Evolutionary conservation across 306 rosid species (phyloP).

Genomic region (Inga laurina): DNA sequence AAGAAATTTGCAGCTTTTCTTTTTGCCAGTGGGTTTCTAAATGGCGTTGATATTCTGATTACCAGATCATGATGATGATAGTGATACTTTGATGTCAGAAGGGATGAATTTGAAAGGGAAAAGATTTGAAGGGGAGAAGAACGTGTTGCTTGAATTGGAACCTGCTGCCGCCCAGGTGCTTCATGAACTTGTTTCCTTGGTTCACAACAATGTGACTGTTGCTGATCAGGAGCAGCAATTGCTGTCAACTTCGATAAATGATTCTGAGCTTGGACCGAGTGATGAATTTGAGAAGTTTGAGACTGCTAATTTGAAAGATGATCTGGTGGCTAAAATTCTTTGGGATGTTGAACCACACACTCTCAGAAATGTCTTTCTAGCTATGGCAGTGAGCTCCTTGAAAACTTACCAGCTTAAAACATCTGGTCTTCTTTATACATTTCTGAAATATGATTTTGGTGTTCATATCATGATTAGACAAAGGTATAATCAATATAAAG

Average conservation of each 20-base stretch:
- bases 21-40: conserved; percentile 25
- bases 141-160: conserved; percentile 54
- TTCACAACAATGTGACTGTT: conserved; percentile 58
- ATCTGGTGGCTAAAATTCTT: conserved; percentile 67
- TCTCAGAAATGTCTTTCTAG: conserved; percentile 71
- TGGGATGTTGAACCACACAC: conserved; percentile 59
- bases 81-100: conserved; percentile 44
- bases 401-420: conserved; percentile 26
- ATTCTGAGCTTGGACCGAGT: conserved; percentile 40
- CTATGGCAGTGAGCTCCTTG: conserved; percentile 74
- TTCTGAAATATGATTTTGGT: conserved; percentile 24
- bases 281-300: conserved; percentile 42
- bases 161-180: conserved; percentile 69
- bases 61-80: conserved; percentile 48
- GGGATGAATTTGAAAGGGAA: conserved; percentile 50
- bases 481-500: conserved; percentile 26
- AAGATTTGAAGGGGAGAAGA: conserved; percentile 38
- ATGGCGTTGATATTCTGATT: conserved; percentile 40
- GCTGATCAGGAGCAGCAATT: conserved; percentile 42
- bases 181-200: conserved; percentile 80
- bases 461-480: conserved; percentile 24
- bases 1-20: conserved; percentile 22
- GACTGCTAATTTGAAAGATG: conserved; percentile 54
- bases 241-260: conserved; percentile 51
- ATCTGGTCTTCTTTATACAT: conserved; percentile 25